A percentile compares a stretch with the other conserved stretches of the same genome.
Conservation (phyloP, 2,329 filamentous ascomycete genomes). For the Lecanicillium sp. region DNA sequence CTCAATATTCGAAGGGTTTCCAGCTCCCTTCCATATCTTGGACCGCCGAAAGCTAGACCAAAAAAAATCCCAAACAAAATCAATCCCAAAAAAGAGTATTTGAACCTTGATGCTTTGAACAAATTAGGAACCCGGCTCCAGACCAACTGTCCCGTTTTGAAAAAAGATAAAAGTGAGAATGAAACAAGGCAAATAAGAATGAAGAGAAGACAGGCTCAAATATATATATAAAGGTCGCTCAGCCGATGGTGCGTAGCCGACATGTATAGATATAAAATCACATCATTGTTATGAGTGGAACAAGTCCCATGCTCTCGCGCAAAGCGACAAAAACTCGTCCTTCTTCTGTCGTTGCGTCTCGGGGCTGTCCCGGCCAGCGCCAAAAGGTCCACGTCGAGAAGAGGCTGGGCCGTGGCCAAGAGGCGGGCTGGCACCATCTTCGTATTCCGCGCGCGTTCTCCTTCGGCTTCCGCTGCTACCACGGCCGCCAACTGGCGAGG, state of each 20-base stretch:
- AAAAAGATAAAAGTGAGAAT: no score
- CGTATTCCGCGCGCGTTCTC: constrained; percentile 82
- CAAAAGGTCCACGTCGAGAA: constrained; percentile 62
- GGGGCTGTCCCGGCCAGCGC: constrained; percentile 73
- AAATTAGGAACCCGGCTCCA: no score
- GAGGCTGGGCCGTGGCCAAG: constrained; percentile 64
- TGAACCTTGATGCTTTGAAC: no score
- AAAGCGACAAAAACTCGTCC: constrained; percentile 83
- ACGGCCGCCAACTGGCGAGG: constrained; percentile 57
- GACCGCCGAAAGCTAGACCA: no score
- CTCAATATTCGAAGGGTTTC: no score
- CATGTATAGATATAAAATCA: constrained; percentile 13
- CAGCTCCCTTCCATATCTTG: no score
- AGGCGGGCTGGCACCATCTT: constrained; percentile 82
- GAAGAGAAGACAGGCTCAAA: neutral
- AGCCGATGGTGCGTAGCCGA: no score
- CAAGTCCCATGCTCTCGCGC: constrained; percentile 88
- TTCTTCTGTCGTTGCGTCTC: constrained; percentile 81
- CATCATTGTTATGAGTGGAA: constrained; percentile 68
- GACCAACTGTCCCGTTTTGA: no score
- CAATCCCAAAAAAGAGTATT: no score
- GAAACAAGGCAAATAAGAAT: no score
- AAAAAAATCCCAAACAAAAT: no score
- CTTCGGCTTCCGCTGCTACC: constrained; percentile 46
- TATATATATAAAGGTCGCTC: neutral